Conservation (phyloP, 1,284 basidiomycete species). For the Sanguinoderma infundibulare region DNA sequence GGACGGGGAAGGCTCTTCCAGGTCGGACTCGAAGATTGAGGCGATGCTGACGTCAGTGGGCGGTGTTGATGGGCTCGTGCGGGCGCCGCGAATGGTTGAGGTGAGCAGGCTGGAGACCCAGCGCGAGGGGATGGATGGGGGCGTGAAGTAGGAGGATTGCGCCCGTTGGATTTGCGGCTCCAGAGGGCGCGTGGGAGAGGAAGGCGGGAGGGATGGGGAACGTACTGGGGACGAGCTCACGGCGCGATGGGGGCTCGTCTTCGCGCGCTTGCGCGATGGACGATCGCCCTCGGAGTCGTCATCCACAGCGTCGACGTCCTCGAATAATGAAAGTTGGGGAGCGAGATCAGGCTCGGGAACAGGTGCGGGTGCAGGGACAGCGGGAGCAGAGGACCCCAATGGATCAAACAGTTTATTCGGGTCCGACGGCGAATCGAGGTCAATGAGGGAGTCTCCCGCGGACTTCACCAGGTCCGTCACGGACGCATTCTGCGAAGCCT, state of each 20-base stretch:
- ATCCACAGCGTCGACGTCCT: slow-evolving; percentile 3
- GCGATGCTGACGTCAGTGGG: slow-evolving; percentile 30
- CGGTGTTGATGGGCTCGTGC: slow-evolving; percentile 8
- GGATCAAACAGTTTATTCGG: slow-evolving; percentile 1
- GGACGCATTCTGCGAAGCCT: slow-evolving; percentile 5
- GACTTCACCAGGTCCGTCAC: background rate
- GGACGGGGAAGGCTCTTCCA: slow-evolving; percentile 41
- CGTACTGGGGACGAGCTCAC: slow-evolving; percentile 30
- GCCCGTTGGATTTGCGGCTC: slow-evolving; percentile 37
- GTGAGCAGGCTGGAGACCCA: slow-evolving; percentile 46
- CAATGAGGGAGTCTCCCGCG: slow-evolving; percentile 15
- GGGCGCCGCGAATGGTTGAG: slow-evolving; percentile 39
- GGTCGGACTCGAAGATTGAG: slow-evolving; percentile 34
- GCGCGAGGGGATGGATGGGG: slow-evolving; percentile 40
- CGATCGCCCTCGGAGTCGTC: slow-evolving; percentile 6
- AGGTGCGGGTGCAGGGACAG: background rate
- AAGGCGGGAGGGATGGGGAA: slow-evolving; percentile 38
- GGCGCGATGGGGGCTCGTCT: slow-evolving; percentile 17
- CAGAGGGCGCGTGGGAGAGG: slow-evolving; percentile 32
- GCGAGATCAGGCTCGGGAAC: background rate
- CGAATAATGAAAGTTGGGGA: slow-evolving; percentile 2
- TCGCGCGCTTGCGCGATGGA: slow-evolving; percentile 5
- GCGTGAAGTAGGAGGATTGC: slow-evolving; percentile 41
- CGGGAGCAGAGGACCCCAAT: background rate
- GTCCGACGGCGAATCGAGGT: slow-evolving; percentile 21